Evolutionary conservation across 768 basidiomycete species (phyloP).

Genomic region (Rhodocollybia butyracea): DNA sequence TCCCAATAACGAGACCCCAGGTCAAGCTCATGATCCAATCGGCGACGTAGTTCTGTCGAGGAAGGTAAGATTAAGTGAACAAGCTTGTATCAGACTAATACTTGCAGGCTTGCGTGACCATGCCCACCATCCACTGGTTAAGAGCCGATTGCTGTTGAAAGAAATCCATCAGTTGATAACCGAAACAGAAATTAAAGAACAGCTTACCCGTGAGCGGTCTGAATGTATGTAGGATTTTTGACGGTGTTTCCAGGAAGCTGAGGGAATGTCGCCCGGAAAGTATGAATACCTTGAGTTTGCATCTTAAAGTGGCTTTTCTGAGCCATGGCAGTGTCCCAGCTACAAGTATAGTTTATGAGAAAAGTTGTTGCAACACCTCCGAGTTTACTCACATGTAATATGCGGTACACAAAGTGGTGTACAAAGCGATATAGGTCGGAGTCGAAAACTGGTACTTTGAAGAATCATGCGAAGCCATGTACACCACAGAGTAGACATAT

Average conservation of each 20-base stretch:
- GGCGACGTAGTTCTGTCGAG: constrained; percentile 81
- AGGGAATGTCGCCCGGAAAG: constrained; percentile 90
- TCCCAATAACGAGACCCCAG: constrained; percentile 80
- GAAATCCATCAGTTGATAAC: constrained; percentile 1
- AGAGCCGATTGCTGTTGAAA: constrained; percentile 69
- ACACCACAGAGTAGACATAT: constrained; percentile 96
- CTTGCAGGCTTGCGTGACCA: constrained; percentile 89
- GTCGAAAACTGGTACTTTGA: constrained; percentile 85
- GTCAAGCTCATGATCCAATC: constrained; percentile 86
- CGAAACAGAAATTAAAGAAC: neutral
- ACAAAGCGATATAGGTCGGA: constrained; percentile 67
- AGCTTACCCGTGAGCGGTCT: constrained; percentile 86
- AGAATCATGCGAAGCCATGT: constrained; percentile 95
- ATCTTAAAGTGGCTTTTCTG: constrained; percentile 99
- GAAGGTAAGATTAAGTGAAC: neutral
- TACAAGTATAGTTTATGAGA: constrained; percentile 22
- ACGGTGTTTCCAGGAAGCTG: constrained; percentile 82
- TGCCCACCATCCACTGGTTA: constrained; percentile 93
- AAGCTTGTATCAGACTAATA: constrained; percentile 11
- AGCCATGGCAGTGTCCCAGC: constrained; percentile 93
- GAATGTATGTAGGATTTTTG: constrained; percentile 85
- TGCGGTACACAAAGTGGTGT: constrained; percentile 71
- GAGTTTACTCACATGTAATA: constrained; percentile 71
- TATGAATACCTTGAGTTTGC: constrained; percentile 86
- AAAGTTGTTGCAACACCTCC: neutral